Evolutionary conservation across 2,329 filamentous ascomycete species (phyloP).

Genomic region (Fonsecaea pedrosoi): DNA sequence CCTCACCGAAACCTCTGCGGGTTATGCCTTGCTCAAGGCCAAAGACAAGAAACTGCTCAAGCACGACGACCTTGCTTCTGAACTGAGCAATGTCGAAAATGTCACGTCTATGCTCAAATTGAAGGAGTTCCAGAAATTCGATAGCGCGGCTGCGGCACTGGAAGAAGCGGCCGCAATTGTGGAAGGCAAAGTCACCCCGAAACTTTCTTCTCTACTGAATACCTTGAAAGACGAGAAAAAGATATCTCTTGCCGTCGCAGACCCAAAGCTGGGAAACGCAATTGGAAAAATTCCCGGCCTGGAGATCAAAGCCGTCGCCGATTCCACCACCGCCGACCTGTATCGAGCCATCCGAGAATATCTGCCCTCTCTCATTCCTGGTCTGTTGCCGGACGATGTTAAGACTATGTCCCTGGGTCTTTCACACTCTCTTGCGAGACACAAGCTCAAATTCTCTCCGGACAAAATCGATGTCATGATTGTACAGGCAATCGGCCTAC

Average conservation of each 20-base stretch:
- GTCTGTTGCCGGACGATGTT: conserved; percentile 81
- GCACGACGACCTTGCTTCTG: conserved; percentile 76
- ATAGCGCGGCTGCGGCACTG: conserved; percentile 86
- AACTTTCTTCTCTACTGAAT: conserved; percentile 81
- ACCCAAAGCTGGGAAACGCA: conserved; percentile 87
- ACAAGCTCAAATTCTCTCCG: conserved; percentile 98
- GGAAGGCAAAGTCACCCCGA: conserved; percentile 92
- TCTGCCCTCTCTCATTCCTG: conserved; percentile 87
- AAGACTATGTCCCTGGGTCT: conserved; percentile 95
- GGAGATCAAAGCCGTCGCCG: conserved; percentile 81
- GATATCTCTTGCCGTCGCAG: conserved; percentile 88
- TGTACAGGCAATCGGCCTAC: conserved; percentile 89
- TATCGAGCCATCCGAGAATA: conserved; percentile 95
- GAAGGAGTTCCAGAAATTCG: conserved; percentile 97
- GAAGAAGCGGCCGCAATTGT: conserved; percentile 88
- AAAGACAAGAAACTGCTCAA: conserved; percentile 98
- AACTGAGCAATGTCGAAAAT: conserved; percentile 80
- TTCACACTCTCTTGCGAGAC: conserved; percentile 92
- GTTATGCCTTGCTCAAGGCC: conserved; percentile 97
- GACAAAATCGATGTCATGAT: conserved; percentile 99
- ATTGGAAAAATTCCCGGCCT: conserved; percentile 92
- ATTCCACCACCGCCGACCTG: conserved; percentile 82
- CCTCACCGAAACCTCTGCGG: conserved; percentile 91
- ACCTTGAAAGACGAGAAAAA: conserved; percentile 98
- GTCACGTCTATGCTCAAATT: conserved; percentile 87